Evolutionary conservation across 768 basidiomycete genomes (phyloP), one percentile per base, ranked within the genome.

Genomic region (Tulasnella sp.): DNA sequence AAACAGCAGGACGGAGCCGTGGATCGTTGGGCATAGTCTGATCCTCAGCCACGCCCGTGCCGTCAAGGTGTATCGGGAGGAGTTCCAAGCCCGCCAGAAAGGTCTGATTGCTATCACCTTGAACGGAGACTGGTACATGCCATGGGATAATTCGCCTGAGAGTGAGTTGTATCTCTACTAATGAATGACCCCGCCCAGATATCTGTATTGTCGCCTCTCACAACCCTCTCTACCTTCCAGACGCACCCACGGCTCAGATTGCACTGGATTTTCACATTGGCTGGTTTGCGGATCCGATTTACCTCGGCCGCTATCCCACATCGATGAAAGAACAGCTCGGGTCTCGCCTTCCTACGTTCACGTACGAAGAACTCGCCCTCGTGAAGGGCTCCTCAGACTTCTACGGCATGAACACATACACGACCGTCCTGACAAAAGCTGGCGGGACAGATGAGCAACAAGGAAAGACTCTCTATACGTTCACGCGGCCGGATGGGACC

Each of bases 51-150:
- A 88, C 63, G 86, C 84, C 0, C 67, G 77, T 61, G 82, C 81
- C 21, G 79, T 80, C 48, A 80, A 85, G 66, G 64, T 81, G 11
- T 88, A 87, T 66, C 79, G 83, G 25, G 76, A 81, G 27, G 70
- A 82, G 53, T 88, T 80, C 75, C 81, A 85, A 70, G 63, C 75
- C 2, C 68, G 62, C 1, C 84, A 87, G 68, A 73, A 76, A 9
- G 87, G 85, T 22, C 71, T 75, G 63, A 84, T 88, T 64, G 85
- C 85, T 17, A 86, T 89, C 66, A 87, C 86, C 0, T 73, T 87
- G 44, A 87, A 87, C 64, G 82, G 84, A 8, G 83, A 85, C 68
- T 86, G 82, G 83, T 74, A 78, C 30, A 79, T 83, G 68, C 85
- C 87, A 7, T 87, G 80, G 61, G 83, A 86, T 63, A 76, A 84